phyloP scores from a whole-genome alignment of 164 flowering plant species.

The Magnolia officinalis region DNA sequence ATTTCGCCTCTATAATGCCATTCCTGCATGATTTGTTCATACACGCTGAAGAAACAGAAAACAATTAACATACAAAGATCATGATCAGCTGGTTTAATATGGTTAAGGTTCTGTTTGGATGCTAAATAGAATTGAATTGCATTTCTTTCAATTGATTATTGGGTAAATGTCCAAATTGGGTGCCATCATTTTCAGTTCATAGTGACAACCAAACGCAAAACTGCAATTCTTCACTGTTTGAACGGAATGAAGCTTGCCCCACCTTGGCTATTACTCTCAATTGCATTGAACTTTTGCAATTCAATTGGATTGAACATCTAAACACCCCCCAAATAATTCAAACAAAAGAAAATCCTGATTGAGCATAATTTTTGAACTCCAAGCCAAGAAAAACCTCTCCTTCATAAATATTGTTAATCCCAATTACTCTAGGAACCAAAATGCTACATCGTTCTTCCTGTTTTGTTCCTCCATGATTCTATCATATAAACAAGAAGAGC shows the following conservation, averaged over 20 bases:
- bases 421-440: slow-evolving; percentile 7
- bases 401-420: slow-evolving; percentile 9
- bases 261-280: too few species aligned
- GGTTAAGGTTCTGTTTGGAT: neutral
- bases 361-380: slow-evolving; percentile 4
- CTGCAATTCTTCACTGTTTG: neutral
- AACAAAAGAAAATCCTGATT: neutral
- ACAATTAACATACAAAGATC: neutral
- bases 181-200: neutral
- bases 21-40: neutral
- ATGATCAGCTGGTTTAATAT: neutral
- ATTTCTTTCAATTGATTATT: neutral
- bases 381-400: neutral
- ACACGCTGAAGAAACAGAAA: neutral
- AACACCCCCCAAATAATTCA: neutral
- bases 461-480: slow-evolving; percentile 2
- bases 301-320: neutral
- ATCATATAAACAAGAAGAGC: slow-evolving; percentile 4
- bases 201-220: neutral
- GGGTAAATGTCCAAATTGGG: too few species aligned
- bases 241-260: neutral
- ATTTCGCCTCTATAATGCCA: neutral
- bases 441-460: slow-evolving; percentile 9
- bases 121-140: neutral
- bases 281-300: neutral